These are phyloP conservation scores for Stemphylium lycopersici DNA, from an alignment of 2,329 filamentous ascomycete genomes.

Conservation along the genomic window DNA sequence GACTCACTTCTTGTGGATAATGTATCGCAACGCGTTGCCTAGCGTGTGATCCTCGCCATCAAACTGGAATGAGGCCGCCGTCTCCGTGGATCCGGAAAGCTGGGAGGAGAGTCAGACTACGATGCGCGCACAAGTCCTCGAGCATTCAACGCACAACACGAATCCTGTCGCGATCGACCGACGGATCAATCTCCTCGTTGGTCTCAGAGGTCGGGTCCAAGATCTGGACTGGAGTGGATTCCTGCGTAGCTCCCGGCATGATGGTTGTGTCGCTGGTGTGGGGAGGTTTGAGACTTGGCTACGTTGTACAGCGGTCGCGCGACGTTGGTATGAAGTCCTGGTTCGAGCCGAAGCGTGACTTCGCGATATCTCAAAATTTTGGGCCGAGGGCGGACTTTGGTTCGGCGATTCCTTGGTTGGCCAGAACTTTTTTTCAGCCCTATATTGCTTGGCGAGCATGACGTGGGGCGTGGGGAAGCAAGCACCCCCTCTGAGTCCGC, in stretches of 20 bases:
- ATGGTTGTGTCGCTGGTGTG: constrained; percentile 2
- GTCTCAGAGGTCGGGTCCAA: constrained; percentile 33
- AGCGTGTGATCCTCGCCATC: constrained; percentile 92
- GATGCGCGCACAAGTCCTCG: background rate
- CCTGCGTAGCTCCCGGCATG: constrained; percentile 32
- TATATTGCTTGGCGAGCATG: constrained; percentile 32
- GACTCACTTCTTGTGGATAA: constrained; percentile 97
- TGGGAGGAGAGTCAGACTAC: constrained; percentile 48
- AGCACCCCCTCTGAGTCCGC: constrained; percentile 17
- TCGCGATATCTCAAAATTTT: constrained; percentile 37
- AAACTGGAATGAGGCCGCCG: constrained; percentile 94
- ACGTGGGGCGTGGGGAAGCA: constrained; percentile 30
- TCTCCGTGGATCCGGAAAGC: constrained; percentile 83
- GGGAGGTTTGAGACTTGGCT: too few relatives aligned
- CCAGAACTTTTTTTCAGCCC: constrained; percentile 34
- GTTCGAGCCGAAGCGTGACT: constrained; percentile 18
- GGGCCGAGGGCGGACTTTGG: constrained; percentile 20
- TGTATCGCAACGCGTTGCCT: constrained; percentile 89
- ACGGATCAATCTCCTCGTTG: constrained; percentile 40
- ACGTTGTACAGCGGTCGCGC: background rate
- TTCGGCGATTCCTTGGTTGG: constrained; percentile 32
- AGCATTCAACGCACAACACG: constrained; percentile 48
- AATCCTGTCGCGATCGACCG: constrained; percentile 52
- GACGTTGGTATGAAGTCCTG: background rate
- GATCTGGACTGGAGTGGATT: constrained; percentile 25